Evolutionary conservation across 192 early-diverging fungal species (phyloP).

Genomic region (Paraglomus brasilianum): DNA sequence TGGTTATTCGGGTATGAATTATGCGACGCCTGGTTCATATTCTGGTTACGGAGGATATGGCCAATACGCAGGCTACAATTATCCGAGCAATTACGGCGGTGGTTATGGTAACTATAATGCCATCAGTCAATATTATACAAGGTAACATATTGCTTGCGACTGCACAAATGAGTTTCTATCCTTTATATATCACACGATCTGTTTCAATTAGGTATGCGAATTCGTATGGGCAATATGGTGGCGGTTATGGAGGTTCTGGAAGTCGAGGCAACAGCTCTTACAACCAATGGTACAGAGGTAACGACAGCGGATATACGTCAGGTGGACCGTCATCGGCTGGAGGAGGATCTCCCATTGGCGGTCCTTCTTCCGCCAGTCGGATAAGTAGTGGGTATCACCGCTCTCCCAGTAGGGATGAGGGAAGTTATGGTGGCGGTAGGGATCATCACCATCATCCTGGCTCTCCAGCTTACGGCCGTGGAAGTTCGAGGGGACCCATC

Average conservation of each 20-base stretch:
- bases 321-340: slow-evolving; percentile 27
- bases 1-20: slow-evolving; percentile 37
- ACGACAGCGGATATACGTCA: slow-evolving; percentile 17
- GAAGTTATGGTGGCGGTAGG: background rate
- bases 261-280: slow-evolving; percentile 34
- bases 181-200: slow-evolving; percentile 13
- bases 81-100: slow-evolving; percentile 37
- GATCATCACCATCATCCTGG: slow-evolving; percentile 27
- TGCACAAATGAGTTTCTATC: slow-evolving; percentile 33
- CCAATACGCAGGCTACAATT: slow-evolving; percentile 35
- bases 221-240: slow-evolving; percentile 27
- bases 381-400: slow-evolving; percentile 23
- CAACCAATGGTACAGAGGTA: slow-evolving; percentile 30
- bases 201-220: slow-evolving; percentile 28
- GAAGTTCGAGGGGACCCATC: slow-evolving; percentile 22
- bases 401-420: slow-evolving; percentile 24
- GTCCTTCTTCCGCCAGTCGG: slow-evolving; percentile 23
- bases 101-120: slow-evolving; percentile 36
- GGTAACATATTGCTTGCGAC: slow-evolving; percentile 37
- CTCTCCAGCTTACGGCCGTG: slow-evolving; percentile 19
- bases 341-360: slow-evolving; percentile 8
- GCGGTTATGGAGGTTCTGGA: slow-evolving; percentile 32
- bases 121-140: slow-evolving; percentile 34
- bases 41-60: slow-evolving; percentile 36
- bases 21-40: slow-evolving; percentile 36